Evolutionary conservation across 2,329 filamentous ascomycete genomes (phyloP).

Genomic region (Fusarium nodosum): DNA sequence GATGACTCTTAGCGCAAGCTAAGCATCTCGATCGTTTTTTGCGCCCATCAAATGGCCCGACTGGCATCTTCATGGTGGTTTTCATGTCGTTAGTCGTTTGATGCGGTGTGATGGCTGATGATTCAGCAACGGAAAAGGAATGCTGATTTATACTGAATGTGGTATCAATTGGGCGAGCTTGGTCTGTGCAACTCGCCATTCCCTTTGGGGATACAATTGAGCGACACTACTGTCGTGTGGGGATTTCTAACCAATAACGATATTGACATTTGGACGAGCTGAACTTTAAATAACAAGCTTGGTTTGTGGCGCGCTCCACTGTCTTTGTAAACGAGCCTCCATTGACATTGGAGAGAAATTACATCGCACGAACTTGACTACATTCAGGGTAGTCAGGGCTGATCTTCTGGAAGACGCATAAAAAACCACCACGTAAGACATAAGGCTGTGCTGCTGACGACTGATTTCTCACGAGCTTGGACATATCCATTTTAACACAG

Average conservation of each 20-base stretch:
- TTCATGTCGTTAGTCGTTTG: background rate
- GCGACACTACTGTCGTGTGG: conserved; percentile 40
- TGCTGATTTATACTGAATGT: conserved; percentile 35
- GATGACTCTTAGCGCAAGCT: conserved; percentile 51
- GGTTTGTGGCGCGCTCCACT: background rate
- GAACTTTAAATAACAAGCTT: conserved; percentile 1
- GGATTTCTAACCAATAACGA: conserved; percentile 4
- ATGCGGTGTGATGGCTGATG: background rate
- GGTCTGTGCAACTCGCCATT: conserved; percentile 7
- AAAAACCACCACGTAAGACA: background rate
- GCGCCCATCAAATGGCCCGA: conserved; percentile 54
- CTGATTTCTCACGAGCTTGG: background rate
- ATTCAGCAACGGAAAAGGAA: background rate
- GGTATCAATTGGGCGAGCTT: conserved; percentile 41
- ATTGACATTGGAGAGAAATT: background rate
- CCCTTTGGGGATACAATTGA: conserved; percentile 38
- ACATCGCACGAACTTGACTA: conserved; percentile 35
- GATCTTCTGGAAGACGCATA: background rate
- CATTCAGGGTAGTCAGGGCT: background rate
- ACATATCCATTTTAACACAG: background rate
- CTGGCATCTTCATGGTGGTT: conserved; percentile 40
- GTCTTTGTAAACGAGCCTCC: background rate
- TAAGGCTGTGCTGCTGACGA: background rate
- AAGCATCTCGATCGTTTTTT: conserved; percentile 52
- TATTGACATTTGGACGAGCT: background rate